Evolutionary conservation across 805 yeast species (phyloP).

Genomic region (Barnettozyma botsteinii): DNA sequence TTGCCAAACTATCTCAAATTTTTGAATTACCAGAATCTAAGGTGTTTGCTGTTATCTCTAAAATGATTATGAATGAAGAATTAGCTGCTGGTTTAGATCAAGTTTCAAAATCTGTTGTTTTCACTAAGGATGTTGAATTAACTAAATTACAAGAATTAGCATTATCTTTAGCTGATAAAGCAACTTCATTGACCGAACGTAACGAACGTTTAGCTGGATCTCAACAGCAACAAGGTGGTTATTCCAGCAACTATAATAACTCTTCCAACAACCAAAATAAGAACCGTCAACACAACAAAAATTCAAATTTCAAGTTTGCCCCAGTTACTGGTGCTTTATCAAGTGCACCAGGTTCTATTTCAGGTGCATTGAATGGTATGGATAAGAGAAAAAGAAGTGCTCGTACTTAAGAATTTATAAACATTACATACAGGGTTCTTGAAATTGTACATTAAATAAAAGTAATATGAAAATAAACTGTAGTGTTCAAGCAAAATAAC

Average conservation of each 20-base stretch:
- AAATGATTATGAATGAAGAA: conserved; percentile 75
- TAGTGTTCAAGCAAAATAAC: conserved; percentile 70
- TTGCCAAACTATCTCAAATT: conserved; percentile 54
- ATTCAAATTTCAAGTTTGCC: conserved; percentile 26
- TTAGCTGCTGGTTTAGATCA: conserved; percentile 71
- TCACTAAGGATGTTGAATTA: conserved; percentile 73
- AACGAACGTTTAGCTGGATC: conserved; percentile 80
- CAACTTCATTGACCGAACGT: conserved; percentile 70
- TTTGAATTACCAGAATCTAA: conserved; percentile 57
- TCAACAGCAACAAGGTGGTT: conserved; percentile 33
- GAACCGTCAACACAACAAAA: conserved; percentile 26
- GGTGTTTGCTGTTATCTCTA: conserved; percentile 59
- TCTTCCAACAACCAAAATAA: conserved; percentile 17
- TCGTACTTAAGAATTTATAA: conserved; percentile 6
- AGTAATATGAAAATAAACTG: background rate
- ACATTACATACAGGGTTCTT: too few relatives aligned
- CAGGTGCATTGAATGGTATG: conserved; percentile 34
- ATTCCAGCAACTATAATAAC: conserved; percentile 15
- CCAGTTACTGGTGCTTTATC: conserved; percentile 31
- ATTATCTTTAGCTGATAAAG: conserved; percentile 75
- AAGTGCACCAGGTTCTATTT: conserved; percentile 29
- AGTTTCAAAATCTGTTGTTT: conserved; percentile 53
- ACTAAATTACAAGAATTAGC: conserved; percentile 86
- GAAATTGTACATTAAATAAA: conserved; percentile 4
- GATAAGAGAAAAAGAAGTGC: conserved; percentile 28